Base-by-base conservation (phyloP, 768 basidiomycete genomes). In the Mycena metata region DNA sequence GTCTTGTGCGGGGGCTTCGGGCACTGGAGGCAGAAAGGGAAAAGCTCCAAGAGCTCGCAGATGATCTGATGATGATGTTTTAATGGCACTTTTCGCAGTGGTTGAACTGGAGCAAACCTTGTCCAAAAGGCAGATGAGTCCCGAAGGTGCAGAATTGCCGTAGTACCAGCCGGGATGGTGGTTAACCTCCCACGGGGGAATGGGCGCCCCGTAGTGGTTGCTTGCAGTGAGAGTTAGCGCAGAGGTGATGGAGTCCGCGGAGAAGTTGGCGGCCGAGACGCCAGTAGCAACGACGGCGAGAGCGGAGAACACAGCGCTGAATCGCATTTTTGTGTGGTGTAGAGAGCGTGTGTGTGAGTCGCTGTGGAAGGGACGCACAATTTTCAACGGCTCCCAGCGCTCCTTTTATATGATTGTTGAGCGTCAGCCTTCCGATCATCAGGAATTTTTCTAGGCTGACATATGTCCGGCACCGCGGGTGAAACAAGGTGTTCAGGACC, bases 91-190 rank as follows among this genome's bases (percentile, higher is more conserved):
- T 16, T 17, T 12, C 42, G 13, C 13, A 42, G 26, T 10, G 15
- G 12, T 13, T 52, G 12, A 47, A 23, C 63, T 13, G 8, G 50
- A 42, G 35, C 39, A 10, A 39, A 70, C 69, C 26, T 45, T 50
- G 1, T 64, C 58, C 35, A 70, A 42, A 26, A 63, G 5, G 54
- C 51, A 60, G 24, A 36, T 0, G 16, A 66, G 7, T 16, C 65
- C 65, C 1, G 23, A 4, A n/a, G 69, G 69, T 10, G 65, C 36
- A 19, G 42, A 13, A 19, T 69, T 42, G 19, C 82, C 82, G 62
- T 77, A 81, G 72, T 83, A 82, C 82, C 82, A 83, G 26, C 82
- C 81, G 33, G 81, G 81, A 15, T 69, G 52, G 51, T 73, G 64
- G 10, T 74, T 77, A 13, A 24, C 2, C 49, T 73, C 35, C 80